Evolutionary conservation across 2,329 filamentous ascomycete species (phyloP), one percentile per base, ranked within the genome.

Genomic region (Colletotrichum lentis): DNA sequence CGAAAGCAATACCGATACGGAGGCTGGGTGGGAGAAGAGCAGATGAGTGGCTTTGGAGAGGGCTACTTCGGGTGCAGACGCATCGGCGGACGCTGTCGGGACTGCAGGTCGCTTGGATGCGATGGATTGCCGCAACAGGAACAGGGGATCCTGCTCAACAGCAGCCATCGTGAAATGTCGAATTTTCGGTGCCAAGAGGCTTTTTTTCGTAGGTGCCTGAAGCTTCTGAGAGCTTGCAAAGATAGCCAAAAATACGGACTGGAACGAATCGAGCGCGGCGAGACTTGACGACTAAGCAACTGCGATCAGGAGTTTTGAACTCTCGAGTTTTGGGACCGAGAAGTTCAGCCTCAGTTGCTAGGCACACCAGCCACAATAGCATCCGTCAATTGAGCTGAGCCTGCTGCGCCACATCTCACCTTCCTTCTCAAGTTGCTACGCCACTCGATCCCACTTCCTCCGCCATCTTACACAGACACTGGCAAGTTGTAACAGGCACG

Each of bases 51-150:
- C 93, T 75, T 88, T 82, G 58, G 93, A 88, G 58, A 97, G 87
- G 71, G 83, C 77, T 14, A 90, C 88, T 73, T 91, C 85, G 62
- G 84, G 81, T 31, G 85, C 85, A 55, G 86, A 83, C 16, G 88
- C 83, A 73, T 93, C 89, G 72, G 88, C 80, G 63, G 89, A 91
- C 64, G 88, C 90, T 66, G 91, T 92, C 50, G 94, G 92, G 62
- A 92, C 85, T 65, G 94, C 91, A 58, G 89, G 80, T 74, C 85
- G 87, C 73, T 85, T 85, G 65, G 88, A 86, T 62, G 91, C 88
- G 80, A 98, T 96, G 71, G 92, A 90, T 76, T 91, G 89, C 76
- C 94, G 92, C 73, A 98, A 86, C 71, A 96, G 89, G 72, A 94
- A 85, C 72, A 98, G 89, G 58, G 94, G 89, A 76, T 98, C 94